A percentile compares a stretch with the other conserved stretches of the same genome.
phyloP scores from a whole-genome alignment of 106 monocot genomes.

The Platanthera zijinensis region DNA sequence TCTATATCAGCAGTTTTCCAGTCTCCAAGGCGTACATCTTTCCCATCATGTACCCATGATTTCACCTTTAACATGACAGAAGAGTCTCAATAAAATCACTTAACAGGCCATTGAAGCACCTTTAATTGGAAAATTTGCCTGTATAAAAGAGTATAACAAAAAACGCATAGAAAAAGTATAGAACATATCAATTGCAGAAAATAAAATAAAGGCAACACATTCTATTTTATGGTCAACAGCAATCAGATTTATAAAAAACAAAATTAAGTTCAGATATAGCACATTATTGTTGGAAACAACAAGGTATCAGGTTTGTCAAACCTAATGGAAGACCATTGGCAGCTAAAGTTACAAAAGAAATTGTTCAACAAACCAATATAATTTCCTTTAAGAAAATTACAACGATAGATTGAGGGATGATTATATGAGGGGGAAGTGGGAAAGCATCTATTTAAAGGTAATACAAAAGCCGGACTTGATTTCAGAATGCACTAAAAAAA shows the following conservation, averaged over 20 bases:
- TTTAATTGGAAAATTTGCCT: background rate
- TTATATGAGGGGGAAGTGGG: background rate
- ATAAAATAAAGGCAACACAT: background rate
- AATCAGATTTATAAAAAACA: background rate
- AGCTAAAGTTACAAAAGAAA: background rate
- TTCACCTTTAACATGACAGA: constrained; percentile 41
- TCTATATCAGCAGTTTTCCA: constrained; percentile 98
- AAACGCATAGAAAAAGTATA: background rate
- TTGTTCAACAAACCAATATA: background rate
- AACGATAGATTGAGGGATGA: background rate
- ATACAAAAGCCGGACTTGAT: background rate
- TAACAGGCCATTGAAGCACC: background rate
- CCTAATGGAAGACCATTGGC: background rate
- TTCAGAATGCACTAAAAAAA: no score
- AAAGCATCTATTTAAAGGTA: background rate
- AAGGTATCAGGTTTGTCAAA: constrained; percentile 1
- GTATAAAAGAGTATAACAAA: constrained; percentile 3
- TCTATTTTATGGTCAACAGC: background rate
- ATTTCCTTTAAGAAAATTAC: background rate
- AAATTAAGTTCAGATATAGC: background rate
- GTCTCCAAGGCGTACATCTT: constrained; percentile 93
- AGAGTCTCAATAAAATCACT: background rate
- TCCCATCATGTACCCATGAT: constrained; percentile 72
- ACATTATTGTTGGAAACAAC: background rate
- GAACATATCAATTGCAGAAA: background rate